Evolutionary conservation across 2,329 filamentous ascomycete species (phyloP).

Genomic region (Diaporthe batatas): DNA sequence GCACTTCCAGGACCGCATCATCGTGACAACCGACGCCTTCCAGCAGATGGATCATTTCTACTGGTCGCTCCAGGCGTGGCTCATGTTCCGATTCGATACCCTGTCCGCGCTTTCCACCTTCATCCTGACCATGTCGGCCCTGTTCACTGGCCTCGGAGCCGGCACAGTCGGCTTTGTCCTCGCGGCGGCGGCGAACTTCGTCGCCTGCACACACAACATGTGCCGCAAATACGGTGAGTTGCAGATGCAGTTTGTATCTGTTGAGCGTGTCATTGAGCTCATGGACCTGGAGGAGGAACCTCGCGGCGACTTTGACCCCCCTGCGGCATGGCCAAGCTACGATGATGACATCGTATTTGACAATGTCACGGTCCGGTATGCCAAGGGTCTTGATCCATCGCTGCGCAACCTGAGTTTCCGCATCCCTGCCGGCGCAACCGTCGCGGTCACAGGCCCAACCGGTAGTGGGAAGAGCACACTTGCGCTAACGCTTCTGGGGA

Average conservation of each 20-base stretch:
- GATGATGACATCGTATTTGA: conserved; percentile 82
- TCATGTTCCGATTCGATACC: conserved; percentile 82
- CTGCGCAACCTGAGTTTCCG: conserved; percentile 76
- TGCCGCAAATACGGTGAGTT: conserved; percentile 86
- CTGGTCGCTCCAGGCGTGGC: conserved; percentile 89
- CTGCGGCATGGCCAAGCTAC: conserved; percentile 81
- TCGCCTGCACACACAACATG: conserved; percentile 77
- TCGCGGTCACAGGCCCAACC: conserved; percentile 83
- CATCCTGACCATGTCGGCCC: conserved; percentile 78
- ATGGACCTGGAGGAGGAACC: conserved; percentile 83
- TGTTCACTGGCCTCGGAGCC: conserved; percentile 80
- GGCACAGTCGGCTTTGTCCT: conserved; percentile 89
- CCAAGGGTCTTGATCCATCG: conserved; percentile 80
- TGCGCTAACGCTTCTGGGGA: conserved; percentile 70
- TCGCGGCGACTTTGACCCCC: conserved; percentile 75
- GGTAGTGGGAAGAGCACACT: conserved; percentile 89
- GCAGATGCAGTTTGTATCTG: conserved; percentile 92
- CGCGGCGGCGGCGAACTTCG: conserved; percentile 77
- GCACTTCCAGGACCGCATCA: conserved; percentile 84
- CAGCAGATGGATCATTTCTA: conserved; percentile 98
- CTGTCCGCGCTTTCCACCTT: conserved; percentile 82
- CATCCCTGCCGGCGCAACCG: conserved; percentile 75
- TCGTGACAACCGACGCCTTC: conserved; percentile 86
- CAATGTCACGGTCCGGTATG: conserved; percentile 83
- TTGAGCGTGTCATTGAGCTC: conserved; percentile 87